Evolutionary conservation across 2,329 filamentous ascomycete genomes (phyloP).

Genomic region (Neofusicoccum sp.): DNA sequence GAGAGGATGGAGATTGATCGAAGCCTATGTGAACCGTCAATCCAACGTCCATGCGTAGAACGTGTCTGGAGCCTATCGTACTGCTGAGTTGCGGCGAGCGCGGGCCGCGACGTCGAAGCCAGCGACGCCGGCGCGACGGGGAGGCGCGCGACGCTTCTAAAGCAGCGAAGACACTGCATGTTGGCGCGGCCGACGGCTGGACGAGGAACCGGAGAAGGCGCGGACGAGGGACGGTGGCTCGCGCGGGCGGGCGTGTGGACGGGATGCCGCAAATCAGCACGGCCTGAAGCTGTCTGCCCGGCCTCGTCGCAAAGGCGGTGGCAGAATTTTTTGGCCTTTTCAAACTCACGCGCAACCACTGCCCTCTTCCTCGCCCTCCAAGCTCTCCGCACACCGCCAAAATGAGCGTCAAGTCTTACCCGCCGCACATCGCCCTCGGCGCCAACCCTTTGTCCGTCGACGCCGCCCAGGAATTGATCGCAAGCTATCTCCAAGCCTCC

Average conservation of each 20-base stretch:
- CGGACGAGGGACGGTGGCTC: constrained; percentile 1
- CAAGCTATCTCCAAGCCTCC: constrained; percentile 41
- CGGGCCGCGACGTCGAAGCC: constrained; percentile 18
- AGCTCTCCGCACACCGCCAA: not conserved
- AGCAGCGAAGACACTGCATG: constrained; percentile 36
- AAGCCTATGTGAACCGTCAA: constrained; percentile 8
- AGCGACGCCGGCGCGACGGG: constrained; percentile 19
- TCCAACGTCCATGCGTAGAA: not conserved
- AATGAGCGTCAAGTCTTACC: constrained; percentile 37
- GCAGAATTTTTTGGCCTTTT: constrained; percentile 14
- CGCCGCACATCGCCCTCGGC: constrained; percentile 32
- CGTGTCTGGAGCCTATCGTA: not conserved
- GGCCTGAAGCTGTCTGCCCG: not conserved
- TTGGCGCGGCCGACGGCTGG: not conserved
- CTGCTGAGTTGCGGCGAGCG: constrained; percentile 25
- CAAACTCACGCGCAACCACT: not conserved
- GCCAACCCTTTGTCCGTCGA: constrained; percentile 31
- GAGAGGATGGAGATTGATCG: constrained; percentile 25
- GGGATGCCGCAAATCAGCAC: constrained; percentile 6
- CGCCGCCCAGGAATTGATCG: constrained; percentile 36
- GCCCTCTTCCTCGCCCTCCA: not conserved
- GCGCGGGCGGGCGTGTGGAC: not conserved
- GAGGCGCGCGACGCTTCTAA: constrained; percentile 27
- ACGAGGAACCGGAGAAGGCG: not conserved
- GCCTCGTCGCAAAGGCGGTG: constrained; percentile 10